phyloP scores from a whole-genome alignment of 257 asterid species.

The Echites panduratus region DNA sequence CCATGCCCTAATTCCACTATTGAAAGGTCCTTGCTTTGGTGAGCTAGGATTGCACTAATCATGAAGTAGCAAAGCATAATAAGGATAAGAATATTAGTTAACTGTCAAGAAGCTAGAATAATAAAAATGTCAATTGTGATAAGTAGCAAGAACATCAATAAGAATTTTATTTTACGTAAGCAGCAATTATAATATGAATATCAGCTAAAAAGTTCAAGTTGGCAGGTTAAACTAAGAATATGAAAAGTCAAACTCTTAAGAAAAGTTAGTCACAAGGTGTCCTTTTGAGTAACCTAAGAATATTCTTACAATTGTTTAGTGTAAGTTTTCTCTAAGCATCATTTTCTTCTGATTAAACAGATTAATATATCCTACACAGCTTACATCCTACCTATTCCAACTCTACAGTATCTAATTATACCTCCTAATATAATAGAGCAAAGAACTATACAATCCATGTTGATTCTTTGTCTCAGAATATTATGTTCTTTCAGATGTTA shows the following conservation, averaged over 20 bases:
- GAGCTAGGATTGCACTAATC: too few species aligned
- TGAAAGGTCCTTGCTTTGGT: not conserved
- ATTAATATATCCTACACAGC: not conserved
- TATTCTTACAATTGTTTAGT: not conserved
- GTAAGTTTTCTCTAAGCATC: not conserved
- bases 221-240: not conserved
- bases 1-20: not conserved
- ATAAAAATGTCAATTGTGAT: too few species aligned
- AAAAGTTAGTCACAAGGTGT: not conserved
- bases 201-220: too few species aligned
- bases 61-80: too few species aligned
- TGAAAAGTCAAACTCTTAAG: not conserved
- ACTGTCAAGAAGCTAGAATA: too few species aligned
- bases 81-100: too few species aligned
- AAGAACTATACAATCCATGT: not conserved
- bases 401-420: not conserved
- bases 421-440: not conserved
- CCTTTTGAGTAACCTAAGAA: not conserved
- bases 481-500: not conserved
- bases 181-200: not conserved
- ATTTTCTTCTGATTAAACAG: not conserved
- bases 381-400: not conserved
- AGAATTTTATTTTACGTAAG: not conserved
- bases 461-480: not conserved
- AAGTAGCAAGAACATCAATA: not conserved